phyloP scores from a whole-genome alignment of 1,284 basidiomycete genomes.

The Heliocybe sulcata region DNA sequence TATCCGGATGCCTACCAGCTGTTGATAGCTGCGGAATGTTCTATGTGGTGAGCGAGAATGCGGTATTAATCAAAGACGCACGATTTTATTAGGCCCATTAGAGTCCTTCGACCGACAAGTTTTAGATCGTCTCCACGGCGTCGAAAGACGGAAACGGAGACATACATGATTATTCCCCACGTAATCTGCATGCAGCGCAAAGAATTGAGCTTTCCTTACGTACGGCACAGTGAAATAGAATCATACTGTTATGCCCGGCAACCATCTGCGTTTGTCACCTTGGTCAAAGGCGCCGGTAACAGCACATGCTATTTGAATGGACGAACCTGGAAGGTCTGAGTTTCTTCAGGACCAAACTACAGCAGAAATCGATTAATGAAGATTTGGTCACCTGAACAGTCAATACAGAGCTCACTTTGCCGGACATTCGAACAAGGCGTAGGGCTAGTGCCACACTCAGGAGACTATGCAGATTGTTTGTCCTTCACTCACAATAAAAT shows the following conservation, averaged over 20 bases:
- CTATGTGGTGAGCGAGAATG: background rate
- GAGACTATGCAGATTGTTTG: too few relatives aligned
- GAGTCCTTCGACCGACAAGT: conserved; percentile 31
- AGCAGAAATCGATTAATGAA: too few relatives aligned
- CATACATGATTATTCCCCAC: conserved; percentile 11
- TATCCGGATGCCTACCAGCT: conserved; percentile 47
- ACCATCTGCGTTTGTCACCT: conserved; percentile 4
- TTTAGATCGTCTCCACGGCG: too few relatives aligned
- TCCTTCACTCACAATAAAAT: conserved; percentile 57
- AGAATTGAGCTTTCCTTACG: too few relatives aligned
- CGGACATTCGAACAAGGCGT: conserved; percentile 55
- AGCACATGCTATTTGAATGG: too few relatives aligned
- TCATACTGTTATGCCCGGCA: conserved; percentile 4
- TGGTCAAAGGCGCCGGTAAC: background rate
- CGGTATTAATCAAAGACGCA: too few relatives aligned
- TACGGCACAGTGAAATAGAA: too few relatives aligned
- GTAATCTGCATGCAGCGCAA: too few relatives aligned
- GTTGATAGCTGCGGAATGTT: background rate
- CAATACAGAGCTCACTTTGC: conserved; percentile 37
- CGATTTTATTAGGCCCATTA: conserved; percentile 65
- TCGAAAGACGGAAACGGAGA: conserved; percentile 9
- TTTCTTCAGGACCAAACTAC: conserved; percentile 25
- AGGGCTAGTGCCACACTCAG: too few relatives aligned
- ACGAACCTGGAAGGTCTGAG: conserved; percentile 19
- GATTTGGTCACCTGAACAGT: too few relatives aligned